These are phyloP conservation scores for Waltergamsia citrina DNA, from an alignment of 2,329 filamentous ascomycete species.

Conservation along the genomic window DNA sequence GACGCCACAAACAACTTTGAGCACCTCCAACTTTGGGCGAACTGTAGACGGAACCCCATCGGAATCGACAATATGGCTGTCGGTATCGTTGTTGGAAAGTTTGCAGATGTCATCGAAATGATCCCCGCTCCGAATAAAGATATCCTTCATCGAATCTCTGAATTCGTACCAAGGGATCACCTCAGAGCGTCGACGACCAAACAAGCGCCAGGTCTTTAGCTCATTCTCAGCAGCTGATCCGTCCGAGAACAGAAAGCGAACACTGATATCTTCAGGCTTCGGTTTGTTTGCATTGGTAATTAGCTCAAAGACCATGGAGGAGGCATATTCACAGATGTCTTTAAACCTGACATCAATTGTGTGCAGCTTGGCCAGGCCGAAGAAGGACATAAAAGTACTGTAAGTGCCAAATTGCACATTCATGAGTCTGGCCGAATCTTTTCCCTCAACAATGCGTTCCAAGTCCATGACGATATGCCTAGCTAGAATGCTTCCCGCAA, in stretches of 20 bases:
- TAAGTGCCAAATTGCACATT: conserved; percentile 53
- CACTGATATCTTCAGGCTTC: conserved; percentile 34
- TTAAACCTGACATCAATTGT: conserved; percentile 52
- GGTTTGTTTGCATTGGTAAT: conserved; percentile 42
- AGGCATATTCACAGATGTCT: conserved; percentile 76
- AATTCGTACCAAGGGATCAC: conserved; percentile 70
- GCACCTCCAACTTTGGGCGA: too few species aligned
- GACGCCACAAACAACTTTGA: too few species aligned
- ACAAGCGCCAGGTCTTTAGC: conserved; percentile 43
- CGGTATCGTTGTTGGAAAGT: too few species aligned
- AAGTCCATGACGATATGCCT: conserved; percentile 44
- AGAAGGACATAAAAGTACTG: conserved; percentile 53
- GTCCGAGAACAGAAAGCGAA: conserved; percentile 54
- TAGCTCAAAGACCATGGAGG: conserved; percentile 70
- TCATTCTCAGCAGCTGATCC: conserved; percentile 45
- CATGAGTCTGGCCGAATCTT: conserved; percentile 14
- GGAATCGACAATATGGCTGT: too few species aligned
- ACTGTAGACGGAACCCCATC: too few species aligned
- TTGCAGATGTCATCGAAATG: too few species aligned
- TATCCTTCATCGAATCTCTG: conserved; percentile 48
- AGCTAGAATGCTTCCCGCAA: conserved; percentile 48
- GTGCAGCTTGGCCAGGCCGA: conserved; percentile 45
- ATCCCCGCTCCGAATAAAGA: too few species aligned
- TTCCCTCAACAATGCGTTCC: conserved; percentile 31
- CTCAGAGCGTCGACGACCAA: too few species aligned